Base-by-base conservation (phyloP, 495 filamentous ascomycete genomes). In the Xylaria grammica region DNA sequence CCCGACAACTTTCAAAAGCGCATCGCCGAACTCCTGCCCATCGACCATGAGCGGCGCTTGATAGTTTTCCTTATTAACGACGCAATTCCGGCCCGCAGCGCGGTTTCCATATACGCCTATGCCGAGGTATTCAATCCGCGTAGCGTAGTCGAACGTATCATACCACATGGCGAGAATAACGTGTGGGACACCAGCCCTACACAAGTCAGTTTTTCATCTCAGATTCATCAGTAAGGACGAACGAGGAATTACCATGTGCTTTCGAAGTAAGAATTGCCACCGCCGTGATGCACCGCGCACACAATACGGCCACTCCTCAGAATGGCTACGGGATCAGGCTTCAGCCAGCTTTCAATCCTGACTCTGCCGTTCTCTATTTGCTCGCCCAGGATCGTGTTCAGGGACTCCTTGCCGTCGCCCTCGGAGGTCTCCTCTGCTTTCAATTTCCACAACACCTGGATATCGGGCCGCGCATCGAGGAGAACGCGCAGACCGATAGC, bases 101-200 rank as follows among this genome's bases (percentile, higher is more conserved):
- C 55, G 67, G 67, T 75, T 86, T 2, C 79, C 84, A 64, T 82
- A 81, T 0, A 81, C 73, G 0, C 84, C 83, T 32, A 86, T 81
- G 0, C 80, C 80, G 0, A 84, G 71, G 67, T 79, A 78, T 64
- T 86, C 84, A 2, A 78, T 81, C 20, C 83, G 69, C 9, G 80
- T 74, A 2, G 82, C 82, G 63, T 82, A 84, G 48, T 85, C 84
- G 45, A 80, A 85, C 27, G 78, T 81, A 62, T 86, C 84, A 61
- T 83, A 78, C 83, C 84, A 85, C 32, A 79, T 75, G 0, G 84
- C 81, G 1, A 85, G 75, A 3, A 86, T 67, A 1, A 86, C 74
- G 51, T 85, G 82, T 2, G 83, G 81, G 6, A 81, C 74, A 1
- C 82, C 82, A 7, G 76, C 78, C 60, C 82, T 85, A 22, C 2